These are phyloP conservation scores for Xylaria hypoxylon DNA, from an alignment of 2,329 filamentous ascomycete genomes.

Conservation along the genomic window DNA sequence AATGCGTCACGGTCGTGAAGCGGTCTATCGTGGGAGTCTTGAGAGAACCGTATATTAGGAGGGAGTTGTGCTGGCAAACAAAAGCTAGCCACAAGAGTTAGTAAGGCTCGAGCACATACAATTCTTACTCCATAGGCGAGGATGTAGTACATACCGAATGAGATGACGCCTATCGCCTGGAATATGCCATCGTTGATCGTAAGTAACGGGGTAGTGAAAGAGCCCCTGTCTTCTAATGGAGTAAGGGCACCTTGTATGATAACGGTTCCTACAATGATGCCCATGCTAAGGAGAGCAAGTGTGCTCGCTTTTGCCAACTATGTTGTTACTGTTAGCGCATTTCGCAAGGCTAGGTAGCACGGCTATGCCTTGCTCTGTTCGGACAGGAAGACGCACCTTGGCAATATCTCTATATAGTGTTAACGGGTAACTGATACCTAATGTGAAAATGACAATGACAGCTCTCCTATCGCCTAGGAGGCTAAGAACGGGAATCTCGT, in stretches of 20 bases:
- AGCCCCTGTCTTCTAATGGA: constrained; percentile 76
- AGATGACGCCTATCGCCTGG: constrained; percentile 97
- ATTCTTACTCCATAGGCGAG: not conserved
- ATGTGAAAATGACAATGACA: constrained; percentile 87
- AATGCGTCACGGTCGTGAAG: constrained; percentile 93
- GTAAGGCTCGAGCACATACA: constrained; percentile 22
- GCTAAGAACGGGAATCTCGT: constrained; percentile 79
- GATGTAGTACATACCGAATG: constrained; percentile 76
- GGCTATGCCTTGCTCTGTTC: constrained; percentile 51
- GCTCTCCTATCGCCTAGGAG: constrained; percentile 83
- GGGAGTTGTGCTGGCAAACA: constrained; percentile 90
- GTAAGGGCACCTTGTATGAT: constrained; percentile 84
- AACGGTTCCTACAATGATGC: constrained; percentile 87
- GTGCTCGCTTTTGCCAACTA: constrained; percentile 96
- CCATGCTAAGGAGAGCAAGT: constrained; percentile 91
- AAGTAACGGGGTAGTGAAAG: constrained; percentile 75
- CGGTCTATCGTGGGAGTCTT: constrained; percentile 95
- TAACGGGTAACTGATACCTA: constrained; percentile 89
- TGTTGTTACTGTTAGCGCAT: constrained; percentile 53
- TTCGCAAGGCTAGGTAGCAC: not conserved
- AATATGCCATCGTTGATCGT: constrained; percentile 90
- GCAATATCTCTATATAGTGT: constrained; percentile 96
- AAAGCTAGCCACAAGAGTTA: constrained; percentile 62
- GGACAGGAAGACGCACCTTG: constrained; percentile 69
- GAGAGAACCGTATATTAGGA: constrained; percentile 96